phyloP scores from a whole-genome alignment of 306 rosid species.

The Malus domestica region DNA sequence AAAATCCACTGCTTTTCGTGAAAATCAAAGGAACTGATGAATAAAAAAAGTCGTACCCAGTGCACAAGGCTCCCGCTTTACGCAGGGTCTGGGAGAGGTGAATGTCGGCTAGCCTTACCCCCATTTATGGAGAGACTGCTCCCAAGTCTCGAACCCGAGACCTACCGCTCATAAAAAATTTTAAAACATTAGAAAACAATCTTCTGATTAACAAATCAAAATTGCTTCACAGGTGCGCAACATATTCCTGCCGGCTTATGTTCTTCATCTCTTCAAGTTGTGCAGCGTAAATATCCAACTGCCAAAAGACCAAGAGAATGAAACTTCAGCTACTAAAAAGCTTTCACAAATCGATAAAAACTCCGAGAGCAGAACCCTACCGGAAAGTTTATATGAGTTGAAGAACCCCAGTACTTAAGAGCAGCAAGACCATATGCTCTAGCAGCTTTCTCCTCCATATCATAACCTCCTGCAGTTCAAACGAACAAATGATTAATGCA shows the following conservation, averaged over 20 bases:
- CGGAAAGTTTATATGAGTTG: slow-evolving; percentile 89
- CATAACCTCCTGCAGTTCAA: slow-evolving; percentile 72
- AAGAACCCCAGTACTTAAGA: slow-evolving; percentile 89
- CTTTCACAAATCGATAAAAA: background rate
- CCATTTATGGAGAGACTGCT: no score
- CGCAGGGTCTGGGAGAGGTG: no score
- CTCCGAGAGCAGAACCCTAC: slow-evolving; percentile 21
- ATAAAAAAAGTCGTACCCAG: no score
- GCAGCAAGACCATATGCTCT: slow-evolving; percentile 98
- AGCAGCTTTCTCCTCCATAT: slow-evolving; percentile 97
- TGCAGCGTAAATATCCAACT: slow-evolving; percentile 64
- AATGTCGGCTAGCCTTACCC: no score
- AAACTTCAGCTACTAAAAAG: background rate
- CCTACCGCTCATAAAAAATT: background rate
- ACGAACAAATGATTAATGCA: background rate
- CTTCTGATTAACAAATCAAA: background rate
- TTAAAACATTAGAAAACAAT: background rate
- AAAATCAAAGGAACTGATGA: slow-evolving; percentile 5
- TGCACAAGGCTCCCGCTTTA: no score
- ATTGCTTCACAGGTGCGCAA: slow-evolving; percentile 81
- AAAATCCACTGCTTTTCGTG: slow-evolving; percentile 98
- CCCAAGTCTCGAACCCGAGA: no score
- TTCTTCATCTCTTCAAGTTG: slow-evolving; percentile 89
- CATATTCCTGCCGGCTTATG: slow-evolving; percentile 87
- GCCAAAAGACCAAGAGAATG: slow-evolving; percentile 4